Percentiles rank a stretch among this genome's conserved stretches.
Evolutionary conservation across 2,329 filamentous ascomycete species (phyloP).

Genomic region (Rasamsonia emersonii): DNA sequence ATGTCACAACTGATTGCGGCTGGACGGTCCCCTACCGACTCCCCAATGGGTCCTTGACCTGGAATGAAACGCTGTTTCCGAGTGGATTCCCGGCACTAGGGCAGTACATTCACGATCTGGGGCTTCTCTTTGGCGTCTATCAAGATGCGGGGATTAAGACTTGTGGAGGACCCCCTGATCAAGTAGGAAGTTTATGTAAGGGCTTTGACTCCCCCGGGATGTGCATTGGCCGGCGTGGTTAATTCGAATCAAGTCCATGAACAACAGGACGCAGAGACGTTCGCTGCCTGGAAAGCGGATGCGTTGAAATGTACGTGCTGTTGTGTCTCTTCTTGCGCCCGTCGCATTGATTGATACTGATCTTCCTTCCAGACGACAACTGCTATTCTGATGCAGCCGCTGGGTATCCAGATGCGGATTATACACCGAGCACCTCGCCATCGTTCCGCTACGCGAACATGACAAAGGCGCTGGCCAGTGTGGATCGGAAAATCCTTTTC

Average conservation of each 20-base stretch:
- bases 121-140: conserved; percentile 39
- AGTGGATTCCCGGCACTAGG: conserved; percentile 34
- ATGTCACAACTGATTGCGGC: conserved; percentile 52
- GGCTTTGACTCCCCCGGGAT: no score
- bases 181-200: conserved; percentile 30
- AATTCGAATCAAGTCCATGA: conserved; percentile 41
- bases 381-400: conserved; percentile 38
- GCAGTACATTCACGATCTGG: conserved; percentile 29
- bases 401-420: conserved; percentile 35
- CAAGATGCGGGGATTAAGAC: conserved; percentile 35
- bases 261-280: conserved; percentile 32
- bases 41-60: conserved; percentile 31
- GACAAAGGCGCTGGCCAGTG: conserved; percentile 33
- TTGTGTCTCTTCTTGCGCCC: no score
- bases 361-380: conserved; percentile 35
- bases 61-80: conserved; percentile 35
- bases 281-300: conserved; percentile 29
- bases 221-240: no score
- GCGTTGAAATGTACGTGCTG: conserved; percentile 48
- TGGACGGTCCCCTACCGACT: conserved; percentile 39
- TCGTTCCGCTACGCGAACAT: conserved; percentile 40
- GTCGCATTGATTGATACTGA: neutral
- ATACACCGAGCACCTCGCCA: conserved; percentile 31
- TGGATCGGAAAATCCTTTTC: conserved; percentile 39
- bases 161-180: conserved; percentile 23